A percentile compares a stretch with the other conserved stretches of the same genome.
Evolutionary conservation across 192 early-diverging fungal genomes (phyloP).

Genomic region (Lobulomyces angularis): DNA sequence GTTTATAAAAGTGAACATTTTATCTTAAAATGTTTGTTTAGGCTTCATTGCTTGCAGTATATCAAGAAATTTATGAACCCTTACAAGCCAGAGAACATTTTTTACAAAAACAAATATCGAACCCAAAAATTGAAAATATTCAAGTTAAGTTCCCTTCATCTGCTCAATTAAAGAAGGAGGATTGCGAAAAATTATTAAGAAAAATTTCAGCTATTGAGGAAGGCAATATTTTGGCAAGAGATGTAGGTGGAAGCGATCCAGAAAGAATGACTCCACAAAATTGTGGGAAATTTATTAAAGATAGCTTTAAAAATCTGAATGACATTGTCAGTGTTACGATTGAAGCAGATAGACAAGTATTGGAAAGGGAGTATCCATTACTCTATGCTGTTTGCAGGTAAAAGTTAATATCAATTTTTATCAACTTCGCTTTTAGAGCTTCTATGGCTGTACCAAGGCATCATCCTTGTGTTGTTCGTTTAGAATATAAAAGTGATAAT

Average conservation of each 20-base stretch:
- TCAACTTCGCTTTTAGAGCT: slow-evolving; percentile 4
- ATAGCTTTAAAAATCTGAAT: slow-evolving; percentile 43
- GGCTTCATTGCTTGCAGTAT: too few species aligned
- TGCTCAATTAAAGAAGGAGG: slow-evolving; percentile 13
- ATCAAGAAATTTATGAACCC: slow-evolving; percentile 64
- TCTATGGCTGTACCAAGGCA: slow-evolving; percentile 43
- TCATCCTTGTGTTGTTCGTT: slow-evolving; percentile 46
- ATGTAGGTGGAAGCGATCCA: slow-evolving; percentile 73
- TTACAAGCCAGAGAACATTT: slow-evolving; percentile 69
- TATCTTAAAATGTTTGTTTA: too few species aligned
- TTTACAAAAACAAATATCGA: slow-evolving; percentile 17
- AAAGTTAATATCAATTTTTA: not conserved
- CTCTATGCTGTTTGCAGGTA: slow-evolving; percentile 61
- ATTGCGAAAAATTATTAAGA: slow-evolving; percentile 24
- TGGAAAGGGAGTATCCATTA: slow-evolving; percentile 72
- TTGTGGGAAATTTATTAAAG: slow-evolving; percentile 54
- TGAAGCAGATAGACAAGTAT: slow-evolving; percentile 49
- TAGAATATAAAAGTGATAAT: slow-evolving; percentile 60
- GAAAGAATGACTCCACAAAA: slow-evolving; percentile 77
- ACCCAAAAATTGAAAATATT: slow-evolving; percentile 22
- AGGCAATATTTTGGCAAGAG: slow-evolving; percentile 59
- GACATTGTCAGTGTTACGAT: slow-evolving; percentile 46
- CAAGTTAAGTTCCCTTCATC: slow-evolving; percentile 48
- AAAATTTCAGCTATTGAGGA: slow-evolving; percentile 57
- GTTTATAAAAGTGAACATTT: too few species aligned